Base-by-base conservation (phyloP, 345 rosid genomes). In the Eucalyptus coolabah region DNA sequence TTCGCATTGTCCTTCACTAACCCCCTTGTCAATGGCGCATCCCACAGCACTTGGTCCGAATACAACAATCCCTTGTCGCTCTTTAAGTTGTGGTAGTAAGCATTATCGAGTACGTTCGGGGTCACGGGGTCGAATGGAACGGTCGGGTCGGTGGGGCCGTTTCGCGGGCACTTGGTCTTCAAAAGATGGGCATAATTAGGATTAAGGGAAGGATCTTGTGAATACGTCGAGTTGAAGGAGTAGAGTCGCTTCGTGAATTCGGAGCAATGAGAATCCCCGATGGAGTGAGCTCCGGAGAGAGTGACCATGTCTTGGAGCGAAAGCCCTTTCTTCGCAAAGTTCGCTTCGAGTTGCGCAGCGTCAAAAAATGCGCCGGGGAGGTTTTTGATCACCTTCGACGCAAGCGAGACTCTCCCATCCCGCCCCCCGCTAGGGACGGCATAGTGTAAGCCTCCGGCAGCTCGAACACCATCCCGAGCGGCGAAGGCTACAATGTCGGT, bases 351-450 rank as follows among this genome's bases (percentile, higher is more conserved):
- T 40, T 86, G 56, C 37, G 2, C 26, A 21, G 67, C 45, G 18
- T 24, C 37, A 44, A 59, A 65, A 8, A 86, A 85, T 11, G 90
- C 32, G 2, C 85, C 59, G 8, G 94, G 93, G 21, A 94, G 80
- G 88, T 93, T 91, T n/a, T 54, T 65, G 2, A 26, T 1, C 5
- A 86, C 90, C 16, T 94, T 94, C 3, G 90, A 87, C 15, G 37
- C 44, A 9, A 87, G 5, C 5, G 96, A 92, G 51, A 94, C 88
- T 2, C 93, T 90, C 10, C 95, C 95, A 50, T 94, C 96, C 3
- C 93, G 85, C 30, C 94, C 90, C 47, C 96, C 95, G 2, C 93
- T 88, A 0, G 91, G 93, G 9, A 94, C 90, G 2, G 72, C 88
- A 59, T 92, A 92, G 80, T 88, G n/a, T 6, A 87, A 87, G 4